Conservation (phyloP, 148 eudicot species). For the Rhododendron williamsianum region DNA sequence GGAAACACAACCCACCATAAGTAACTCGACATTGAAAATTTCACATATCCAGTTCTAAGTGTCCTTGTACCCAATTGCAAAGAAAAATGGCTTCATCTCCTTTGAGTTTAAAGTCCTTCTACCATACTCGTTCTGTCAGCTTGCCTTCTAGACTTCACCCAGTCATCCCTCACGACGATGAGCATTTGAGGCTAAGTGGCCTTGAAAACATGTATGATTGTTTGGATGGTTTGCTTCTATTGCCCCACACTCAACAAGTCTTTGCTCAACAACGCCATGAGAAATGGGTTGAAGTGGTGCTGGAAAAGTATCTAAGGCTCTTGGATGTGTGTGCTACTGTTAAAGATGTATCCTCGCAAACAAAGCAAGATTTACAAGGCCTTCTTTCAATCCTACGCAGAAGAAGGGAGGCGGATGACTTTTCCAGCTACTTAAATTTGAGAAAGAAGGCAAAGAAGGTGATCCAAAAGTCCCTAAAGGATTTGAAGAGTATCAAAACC, state of each 20-base stretch:
- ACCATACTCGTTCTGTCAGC: constrained; percentile 24
- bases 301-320: constrained; percentile 37
- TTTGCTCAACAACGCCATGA: background rate
- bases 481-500: constrained; percentile 17
- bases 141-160: constrained; percentile 21
- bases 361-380: constrained; percentile 29
- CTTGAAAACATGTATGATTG: constrained; percentile 1
- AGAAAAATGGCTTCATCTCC: constrained; percentile 5
- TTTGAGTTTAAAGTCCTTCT: background rate
- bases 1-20: background rate
- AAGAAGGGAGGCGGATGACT: constrained; percentile 25
- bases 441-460: constrained; percentile 30
- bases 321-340: constrained; percentile 39
- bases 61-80: background rate
- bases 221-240: constrained; percentile 20
- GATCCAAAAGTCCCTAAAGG: constrained; percentile 29
- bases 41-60: background rate
- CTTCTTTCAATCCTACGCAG: constrained; percentile 38
- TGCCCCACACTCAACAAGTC: constrained; percentile 15
- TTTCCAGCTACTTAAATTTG: constrained; percentile 16
- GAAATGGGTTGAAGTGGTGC: constrained; percentile 9
- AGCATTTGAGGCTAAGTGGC: constrained; percentile 9
- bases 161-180: constrained; percentile 6
- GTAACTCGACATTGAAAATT: background rate
- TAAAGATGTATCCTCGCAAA: constrained; percentile 29